Evolutionary conservation across 2,329 filamentous ascomycete genomes (phyloP).

Genomic region (Periconia macrospinosa): DNA sequence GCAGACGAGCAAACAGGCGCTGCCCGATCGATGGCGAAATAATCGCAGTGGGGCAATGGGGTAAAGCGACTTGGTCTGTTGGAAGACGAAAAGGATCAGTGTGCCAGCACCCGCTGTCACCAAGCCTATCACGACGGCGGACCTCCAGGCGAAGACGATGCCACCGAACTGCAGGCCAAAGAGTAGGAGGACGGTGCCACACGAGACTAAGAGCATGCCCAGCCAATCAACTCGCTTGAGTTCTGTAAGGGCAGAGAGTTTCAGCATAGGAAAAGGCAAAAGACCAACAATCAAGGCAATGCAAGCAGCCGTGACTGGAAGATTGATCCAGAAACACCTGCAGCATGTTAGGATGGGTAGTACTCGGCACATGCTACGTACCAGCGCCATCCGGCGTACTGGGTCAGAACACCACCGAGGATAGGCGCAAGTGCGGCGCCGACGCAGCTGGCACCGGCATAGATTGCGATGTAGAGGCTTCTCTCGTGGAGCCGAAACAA

Average conservation of each 20-base stretch:
- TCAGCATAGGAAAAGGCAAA: conserved; percentile 55
- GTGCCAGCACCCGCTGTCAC: conserved; percentile 69
- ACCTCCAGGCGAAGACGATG: conserved; percentile 70
- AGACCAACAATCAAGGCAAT: conserved; percentile 18
- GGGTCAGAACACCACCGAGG: conserved; percentile 49
- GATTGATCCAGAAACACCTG: conserved; percentile 44
- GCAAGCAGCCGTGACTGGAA: conserved; percentile 45
- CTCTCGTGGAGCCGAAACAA: conserved; percentile 32
- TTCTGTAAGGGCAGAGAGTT: conserved; percentile 46
- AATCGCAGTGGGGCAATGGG: conserved; percentile 45
- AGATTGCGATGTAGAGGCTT: conserved; percentile 33
- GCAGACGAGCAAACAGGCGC: neutral
- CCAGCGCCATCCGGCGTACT: conserved; percentile 36
- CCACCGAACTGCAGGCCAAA: conserved; percentile 82
- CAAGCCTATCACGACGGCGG: conserved; percentile 71
- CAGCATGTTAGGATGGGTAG: neutral
- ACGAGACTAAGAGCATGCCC: conserved; percentile 49
- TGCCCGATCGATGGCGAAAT: neutral
- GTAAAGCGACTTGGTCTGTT: conserved; percentile 70
- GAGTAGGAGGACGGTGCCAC: conserved; percentile 44
- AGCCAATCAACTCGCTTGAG: conserved; percentile 54
- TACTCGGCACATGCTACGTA: neutral
- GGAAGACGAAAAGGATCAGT: conserved; percentile 66
- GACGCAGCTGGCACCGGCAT: conserved; percentile 54
- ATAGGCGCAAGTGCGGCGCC: conserved; percentile 53